Base-by-base conservation (phyloP, 495 filamentous ascomycete species). In the Penicillium argentinense region DNA sequence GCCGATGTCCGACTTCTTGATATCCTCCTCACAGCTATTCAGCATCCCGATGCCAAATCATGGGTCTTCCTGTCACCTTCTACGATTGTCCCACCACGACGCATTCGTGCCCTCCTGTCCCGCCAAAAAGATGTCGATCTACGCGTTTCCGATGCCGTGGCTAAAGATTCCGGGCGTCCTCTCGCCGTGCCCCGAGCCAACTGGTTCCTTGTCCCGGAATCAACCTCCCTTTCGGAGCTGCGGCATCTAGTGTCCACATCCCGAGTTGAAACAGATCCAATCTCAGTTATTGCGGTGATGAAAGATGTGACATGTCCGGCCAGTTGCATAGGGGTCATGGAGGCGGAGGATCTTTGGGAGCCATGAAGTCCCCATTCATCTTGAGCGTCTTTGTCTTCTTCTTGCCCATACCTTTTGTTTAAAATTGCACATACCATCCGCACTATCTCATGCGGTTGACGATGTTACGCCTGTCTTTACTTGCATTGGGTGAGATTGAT, bases 11-110 rank as follows among this genome's bases (percentile, higher is more conserved):
- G 63, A 29, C 49, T 75, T 24, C 59, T 75, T 14, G 71, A 75
- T 24, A 56, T 75, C 18, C 65, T 75, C 8, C 60, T 75, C 38
- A 64, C 70, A 9, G 72, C 72, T 12, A 68, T 73, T 42, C 70
- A 75, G 36, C 62, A 75, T 32, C 72, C 72, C 25, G 53, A 56
- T 41, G 66, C 70, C 7, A 71, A 69, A 39, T 75, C 72, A 16
- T 75, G 72, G 72, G 70, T 74, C 1, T 61, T 58, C 21, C 32
- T 73, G 4, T 73, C 70, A 1, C 43, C 54, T 0, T 57, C 60
- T 16, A 54, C 64, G 13, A 61, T 75, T 18, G 54, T 73, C 6
- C 66, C 70, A 1, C 72, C 72, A 2, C 59, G 59, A 4, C 53
- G 63, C 7, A 53, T 72, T 38, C 67, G 70, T 22, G 56, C 63